phyloP scores from a whole-genome alignment of 2,329 filamentous ascomycete species.

The Fusarium foetens region DNA sequence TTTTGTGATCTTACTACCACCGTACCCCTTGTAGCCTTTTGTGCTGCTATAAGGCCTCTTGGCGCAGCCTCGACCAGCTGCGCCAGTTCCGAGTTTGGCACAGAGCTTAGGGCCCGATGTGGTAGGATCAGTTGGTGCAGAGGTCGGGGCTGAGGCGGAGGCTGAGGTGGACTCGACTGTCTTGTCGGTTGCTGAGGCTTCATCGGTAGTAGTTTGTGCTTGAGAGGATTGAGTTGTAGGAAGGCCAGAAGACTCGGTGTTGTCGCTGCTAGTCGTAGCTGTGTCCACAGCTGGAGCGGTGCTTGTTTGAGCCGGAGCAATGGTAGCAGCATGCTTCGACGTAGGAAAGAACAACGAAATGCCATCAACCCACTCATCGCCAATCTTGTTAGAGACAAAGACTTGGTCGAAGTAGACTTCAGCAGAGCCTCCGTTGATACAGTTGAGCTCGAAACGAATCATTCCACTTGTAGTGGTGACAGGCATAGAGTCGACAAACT shows the following conservation, averaged over 20 bases:
- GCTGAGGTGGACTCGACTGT: not conserved
- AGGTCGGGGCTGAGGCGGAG: not conserved
- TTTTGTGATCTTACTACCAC: slow-evolving; percentile 20
- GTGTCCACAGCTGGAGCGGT: slow-evolving; percentile 5
- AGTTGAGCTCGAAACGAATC: slow-evolving; percentile 35
- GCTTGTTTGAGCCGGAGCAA: slow-evolving; percentile 7
- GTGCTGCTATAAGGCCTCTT: slow-evolving; percentile 33
- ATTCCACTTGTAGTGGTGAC: slow-evolving; percentile 28
- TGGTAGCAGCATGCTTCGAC: slow-evolving; percentile 12
- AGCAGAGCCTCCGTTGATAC: slow-evolving; percentile 29
- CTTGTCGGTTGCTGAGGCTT: not conserved
- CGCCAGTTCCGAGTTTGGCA: slow-evolving; percentile 20
- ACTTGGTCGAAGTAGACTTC: slow-evolving; percentile 39
- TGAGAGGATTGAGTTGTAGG: not conserved
- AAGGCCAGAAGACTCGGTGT: not conserved
- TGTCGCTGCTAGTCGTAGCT: not conserved
- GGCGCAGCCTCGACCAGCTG: slow-evolving; percentile 26
- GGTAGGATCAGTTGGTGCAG: not conserved
- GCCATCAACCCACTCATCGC: slow-evolving; percentile 26
- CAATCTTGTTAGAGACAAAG: slow-evolving; percentile 38
- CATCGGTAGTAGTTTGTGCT: not conserved
- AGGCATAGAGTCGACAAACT: slow-evolving; percentile 25
- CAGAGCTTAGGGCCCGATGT: slow-evolving; percentile 21
- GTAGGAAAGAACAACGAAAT: slow-evolving; percentile 35
- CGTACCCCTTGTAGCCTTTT: slow-evolving; percentile 28